Evolutionary conservation across 1,139 yeast species (phyloP).

Genomic region (Saccharomyces hybrid): DNA sequence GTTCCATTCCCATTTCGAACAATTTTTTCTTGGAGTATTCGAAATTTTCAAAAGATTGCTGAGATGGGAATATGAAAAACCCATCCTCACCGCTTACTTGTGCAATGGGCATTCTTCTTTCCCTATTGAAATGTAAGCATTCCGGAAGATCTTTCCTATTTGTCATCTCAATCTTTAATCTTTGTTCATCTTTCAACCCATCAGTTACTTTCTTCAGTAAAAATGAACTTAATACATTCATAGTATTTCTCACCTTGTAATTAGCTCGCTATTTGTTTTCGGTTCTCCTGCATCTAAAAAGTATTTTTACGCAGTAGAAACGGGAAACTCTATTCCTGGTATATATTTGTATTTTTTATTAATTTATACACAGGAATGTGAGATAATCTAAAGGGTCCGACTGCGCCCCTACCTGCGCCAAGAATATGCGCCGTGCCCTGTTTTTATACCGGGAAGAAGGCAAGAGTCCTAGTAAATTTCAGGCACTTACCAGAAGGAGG

Average conservation of each 20-base stretch:
- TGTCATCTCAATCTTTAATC: neutral
- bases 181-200: neutral
- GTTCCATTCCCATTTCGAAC: neutral
- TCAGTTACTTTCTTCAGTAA: neutral
- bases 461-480: too few species aligned
- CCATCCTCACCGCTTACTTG: conserved; percentile 7
- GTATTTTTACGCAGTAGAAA: neutral
- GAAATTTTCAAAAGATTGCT: conserved; percentile 12
- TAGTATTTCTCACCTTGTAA: neutral
- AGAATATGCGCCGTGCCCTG: too few species aligned
- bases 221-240: neutral
- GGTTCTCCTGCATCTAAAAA: neutral
- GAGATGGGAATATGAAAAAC: conserved; percentile 10
- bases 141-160: conserved; percentile 1
- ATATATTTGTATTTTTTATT: neutral
- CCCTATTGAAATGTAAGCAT: conserved; percentile 3
- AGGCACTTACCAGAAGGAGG: too few species aligned
- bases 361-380: too few species aligned
- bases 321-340: neutral
- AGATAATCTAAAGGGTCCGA: too few species aligned
- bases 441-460: too few species aligned
- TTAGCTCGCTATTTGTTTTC: neutral
- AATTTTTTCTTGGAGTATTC: conserved; percentile 5
- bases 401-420: too few species aligned
- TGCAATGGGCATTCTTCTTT: conserved; percentile 10